Percentiles rank a stretch among this genome's conserved stretches.
These are phyloP conservation scores for Pholiota molesta DNA, from an alignment of 768 basidiomycete species.

Conservation along the genomic window DNA sequence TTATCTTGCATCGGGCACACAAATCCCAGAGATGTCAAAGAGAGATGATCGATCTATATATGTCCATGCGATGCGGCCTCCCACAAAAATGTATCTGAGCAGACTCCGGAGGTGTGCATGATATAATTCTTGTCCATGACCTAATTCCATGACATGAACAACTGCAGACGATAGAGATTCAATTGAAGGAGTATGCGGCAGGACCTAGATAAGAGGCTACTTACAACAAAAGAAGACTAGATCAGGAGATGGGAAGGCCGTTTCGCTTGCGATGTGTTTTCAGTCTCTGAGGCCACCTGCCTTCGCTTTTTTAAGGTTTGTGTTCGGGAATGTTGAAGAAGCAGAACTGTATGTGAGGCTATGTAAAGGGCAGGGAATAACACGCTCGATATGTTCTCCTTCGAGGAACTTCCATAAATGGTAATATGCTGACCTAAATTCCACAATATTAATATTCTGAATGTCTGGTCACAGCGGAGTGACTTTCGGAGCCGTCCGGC, in stretches of 20 bases:
- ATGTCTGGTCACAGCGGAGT: conserved; percentile 14
- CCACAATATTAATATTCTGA: neutral
- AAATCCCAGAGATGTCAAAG: conserved; percentile 17
- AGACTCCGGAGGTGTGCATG: neutral
- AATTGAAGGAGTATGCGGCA: neutral
- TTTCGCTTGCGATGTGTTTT: neutral
- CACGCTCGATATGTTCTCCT: conserved; percentile 1
- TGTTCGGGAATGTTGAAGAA: conserved; percentile 9
- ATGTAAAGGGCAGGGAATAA: neutral
- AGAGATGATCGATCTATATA: conserved; percentile 6
- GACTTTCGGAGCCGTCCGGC: conserved; percentile 2
- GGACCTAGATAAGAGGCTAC: neutral
- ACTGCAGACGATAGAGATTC: neutral
- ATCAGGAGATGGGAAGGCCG: neutral
- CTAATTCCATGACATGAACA: neutral
- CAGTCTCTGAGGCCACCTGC: conserved; percentile 5
- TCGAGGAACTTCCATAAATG: conserved; percentile 15
- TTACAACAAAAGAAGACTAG: too few relatives aligned
- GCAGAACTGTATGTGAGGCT: neutral
- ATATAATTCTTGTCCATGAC: neutral
- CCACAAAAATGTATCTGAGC: neutral
- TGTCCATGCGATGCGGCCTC: conserved; percentile 15
- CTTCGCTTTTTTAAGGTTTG: conserved; percentile 7
- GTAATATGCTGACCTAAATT: neutral
- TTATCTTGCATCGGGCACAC: conserved; percentile 11